These are phyloP conservation scores for Ascochyta lentis DNA, from an alignment of 2,329 filamentous ascomycete species.

Conservation along the genomic window DNA sequence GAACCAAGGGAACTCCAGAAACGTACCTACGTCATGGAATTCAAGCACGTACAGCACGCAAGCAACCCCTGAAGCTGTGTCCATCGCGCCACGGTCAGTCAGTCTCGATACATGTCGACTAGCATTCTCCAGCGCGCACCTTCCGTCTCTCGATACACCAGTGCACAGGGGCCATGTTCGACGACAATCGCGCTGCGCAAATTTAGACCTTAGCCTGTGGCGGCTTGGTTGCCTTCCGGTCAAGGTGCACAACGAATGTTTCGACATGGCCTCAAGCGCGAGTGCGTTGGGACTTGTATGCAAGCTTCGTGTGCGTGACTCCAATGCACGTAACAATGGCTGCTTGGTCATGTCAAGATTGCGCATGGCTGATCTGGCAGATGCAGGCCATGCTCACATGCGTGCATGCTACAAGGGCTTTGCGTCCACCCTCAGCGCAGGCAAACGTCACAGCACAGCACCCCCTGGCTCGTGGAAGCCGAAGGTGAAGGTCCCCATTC, in stretches of 20 bases:
- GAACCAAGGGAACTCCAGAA: neutral
- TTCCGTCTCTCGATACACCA: neutral
- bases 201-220: neutral
- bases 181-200: neutral
- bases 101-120: neutral
- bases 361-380: neutral
- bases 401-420: neutral
- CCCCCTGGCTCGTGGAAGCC: neutral
- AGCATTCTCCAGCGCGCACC: too few relatives aligned
- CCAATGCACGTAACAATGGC: too few relatives aligned
- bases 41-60: neutral
- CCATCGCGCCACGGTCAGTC: neutral
- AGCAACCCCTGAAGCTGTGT: constrained; percentile 1
- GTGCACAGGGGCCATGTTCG: neutral
- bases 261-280: constrained; percentile 3
- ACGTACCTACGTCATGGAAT: constrained; percentile 6
- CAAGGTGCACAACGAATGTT: neutral
- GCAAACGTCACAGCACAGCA: neutral
- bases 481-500: neutral
- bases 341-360: neutral
- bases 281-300: too few relatives aligned
- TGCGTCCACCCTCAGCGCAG: neutral
- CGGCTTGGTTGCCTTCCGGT: constrained; percentile 4
- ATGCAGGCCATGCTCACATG: neutral
- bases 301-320: too few relatives aligned